A percentile compares a stretch with the other conserved stretches of the same genome.
These are phyloP conservation scores for Cercospora beticola DNA, from an alignment of 2,329 filamentous ascomycete species.

Conservation along the genomic window DNA sequence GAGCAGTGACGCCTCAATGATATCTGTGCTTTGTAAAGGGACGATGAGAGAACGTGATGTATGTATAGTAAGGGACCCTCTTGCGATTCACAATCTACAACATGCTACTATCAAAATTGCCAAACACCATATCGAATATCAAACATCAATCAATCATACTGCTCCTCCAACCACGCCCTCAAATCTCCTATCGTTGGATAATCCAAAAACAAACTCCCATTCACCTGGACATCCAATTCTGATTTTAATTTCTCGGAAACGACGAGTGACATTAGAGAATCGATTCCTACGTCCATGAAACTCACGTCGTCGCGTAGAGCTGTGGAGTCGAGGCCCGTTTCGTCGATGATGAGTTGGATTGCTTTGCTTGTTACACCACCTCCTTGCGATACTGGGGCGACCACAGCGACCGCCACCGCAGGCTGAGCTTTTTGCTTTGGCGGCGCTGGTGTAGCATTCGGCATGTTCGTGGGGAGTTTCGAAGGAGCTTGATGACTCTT, in stretches of 20 bases:
- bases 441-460: not conserved
- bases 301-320: conserved; percentile 31
- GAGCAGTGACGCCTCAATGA: too few relatives aligned
- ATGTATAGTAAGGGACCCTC: too few relatives aligned
- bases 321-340: conserved; percentile 30
- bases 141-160: not conserved
- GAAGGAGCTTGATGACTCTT: not conserved
- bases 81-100: not conserved
- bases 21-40: too few relatives aligned
- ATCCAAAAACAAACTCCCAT: conserved; percentile 29
- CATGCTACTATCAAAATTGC: not conserved
- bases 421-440: conserved; percentile 20
- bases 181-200: conserved; percentile 26
- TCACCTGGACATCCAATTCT: conserved; percentile 36
- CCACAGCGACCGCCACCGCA: not conserved
- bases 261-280: conserved; percentile 41
- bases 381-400: not conserved
- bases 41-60: too few relatives aligned
- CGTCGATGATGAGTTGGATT: conserved; percentile 34
- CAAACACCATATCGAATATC: too few relatives aligned
- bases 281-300: conserved; percentile 39
- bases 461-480: not conserved
- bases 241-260: conserved; percentile 38
- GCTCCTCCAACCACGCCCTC: not conserved
- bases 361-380: conserved; percentile 18